Evolutionary conservation across 805 yeast species (phyloP).

Genomic region (Starmera quercuum): DNA sequence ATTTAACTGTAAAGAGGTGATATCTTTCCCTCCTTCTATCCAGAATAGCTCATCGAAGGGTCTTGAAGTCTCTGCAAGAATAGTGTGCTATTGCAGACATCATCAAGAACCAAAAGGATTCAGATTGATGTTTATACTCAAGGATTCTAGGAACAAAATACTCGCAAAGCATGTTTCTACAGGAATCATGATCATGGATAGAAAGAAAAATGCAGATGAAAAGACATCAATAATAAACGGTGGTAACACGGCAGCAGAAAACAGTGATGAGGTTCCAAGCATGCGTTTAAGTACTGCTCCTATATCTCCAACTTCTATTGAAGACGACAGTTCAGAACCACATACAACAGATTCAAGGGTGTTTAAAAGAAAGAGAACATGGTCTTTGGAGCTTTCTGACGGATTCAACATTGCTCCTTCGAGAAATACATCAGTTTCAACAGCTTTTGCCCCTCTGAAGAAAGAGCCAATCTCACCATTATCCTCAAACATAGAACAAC

Average conservation of each 20-base stretch:
- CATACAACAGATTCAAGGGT: slow-evolving; percentile 33
- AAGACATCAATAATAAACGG: slow-evolving; percentile 1
- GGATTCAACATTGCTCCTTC: slow-evolving; percentile 30
- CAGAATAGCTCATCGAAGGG: slow-evolving; percentile 21
- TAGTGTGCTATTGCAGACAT: slow-evolving; percentile 94
- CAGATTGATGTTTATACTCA: slow-evolving; percentile 59
- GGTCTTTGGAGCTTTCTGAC: slow-evolving; percentile 24
- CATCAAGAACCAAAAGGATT: slow-evolving; percentile 88
- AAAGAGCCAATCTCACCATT: slow-evolving; percentile 35
- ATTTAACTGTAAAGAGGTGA: slow-evolving; percentile 84
- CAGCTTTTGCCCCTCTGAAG: slow-evolving; percentile 31
- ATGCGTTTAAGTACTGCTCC: slow-evolving; percentile 19
- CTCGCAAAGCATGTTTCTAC: slow-evolving; percentile 67
- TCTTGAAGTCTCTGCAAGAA: slow-evolving; percentile 56
- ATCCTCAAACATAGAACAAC: slow-evolving; percentile 7
- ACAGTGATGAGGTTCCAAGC: neutral
- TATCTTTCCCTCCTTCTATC: slow-evolving; percentile 58
- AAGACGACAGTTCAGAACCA: slow-evolving; percentile 51
- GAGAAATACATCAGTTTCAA: slow-evolving; percentile 27
- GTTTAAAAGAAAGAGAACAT: slow-evolving; percentile 39
- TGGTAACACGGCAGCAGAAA: neutral
- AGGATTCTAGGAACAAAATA: slow-evolving; percentile 50
- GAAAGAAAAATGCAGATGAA: slow-evolving; percentile 45
- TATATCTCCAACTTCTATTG: slow-evolving; percentile 56
- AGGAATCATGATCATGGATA: slow-evolving; percentile 88